phyloP scores from a whole-genome alignment of 441 rosid genomes.

The Cnidoscolus chayamansa region DNA sequence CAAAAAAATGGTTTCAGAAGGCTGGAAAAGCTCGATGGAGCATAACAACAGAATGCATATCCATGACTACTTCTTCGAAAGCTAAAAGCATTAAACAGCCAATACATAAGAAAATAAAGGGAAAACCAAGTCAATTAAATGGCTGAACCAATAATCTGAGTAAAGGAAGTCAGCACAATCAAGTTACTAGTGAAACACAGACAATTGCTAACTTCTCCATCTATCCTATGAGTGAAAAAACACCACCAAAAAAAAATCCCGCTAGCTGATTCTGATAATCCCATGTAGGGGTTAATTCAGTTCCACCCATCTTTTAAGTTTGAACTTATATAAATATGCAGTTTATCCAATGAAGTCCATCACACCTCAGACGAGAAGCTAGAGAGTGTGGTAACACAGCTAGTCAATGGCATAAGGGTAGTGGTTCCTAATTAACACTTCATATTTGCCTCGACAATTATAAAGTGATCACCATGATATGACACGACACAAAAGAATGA shows the following conservation, averaged over 20 bases:
- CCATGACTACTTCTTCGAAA: not conserved
- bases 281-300: not conserved
- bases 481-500: not conserved
- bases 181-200: not conserved
- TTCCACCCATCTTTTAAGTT: not conserved
- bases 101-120: not conserved
- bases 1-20: slow-evolving; percentile 17
- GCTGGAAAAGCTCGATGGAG: not conserved
- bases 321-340: not conserved
- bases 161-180: not conserved
- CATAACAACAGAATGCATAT: not conserved
- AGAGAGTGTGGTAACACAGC: not conserved
- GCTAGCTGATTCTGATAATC: slow-evolving; percentile 1
- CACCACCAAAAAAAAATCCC: not conserved
- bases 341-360: slow-evolving; percentile 1
- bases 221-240: not conserved
- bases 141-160: not conserved
- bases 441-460: not conserved
- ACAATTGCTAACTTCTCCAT: not conserved
- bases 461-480: not conserved
- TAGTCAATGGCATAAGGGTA: not conserved
- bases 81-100: not conserved
- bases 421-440: not conserved
- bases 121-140: not conserved
- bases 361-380: not conserved